Base-by-base conservation (phyloP, 148 eudicot species). In the Salicornia ramosissima region DNA sequence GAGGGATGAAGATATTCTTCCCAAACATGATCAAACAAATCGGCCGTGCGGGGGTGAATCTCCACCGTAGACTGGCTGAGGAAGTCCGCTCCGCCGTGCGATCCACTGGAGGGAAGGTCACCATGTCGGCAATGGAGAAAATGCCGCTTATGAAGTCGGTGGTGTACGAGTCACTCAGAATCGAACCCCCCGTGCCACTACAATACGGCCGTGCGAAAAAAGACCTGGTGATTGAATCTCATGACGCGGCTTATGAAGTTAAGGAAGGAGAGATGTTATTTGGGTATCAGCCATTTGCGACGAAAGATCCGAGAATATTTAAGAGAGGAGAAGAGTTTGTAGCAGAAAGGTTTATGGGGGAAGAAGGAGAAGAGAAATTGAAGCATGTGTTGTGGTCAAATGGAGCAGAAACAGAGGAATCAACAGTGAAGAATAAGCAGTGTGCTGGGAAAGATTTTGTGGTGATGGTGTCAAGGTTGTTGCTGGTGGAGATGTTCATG, bases 381-480 rank as follows among this genome's bases (percentile, higher is more conserved):
- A 81, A 55, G 71, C 83, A 94, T 65, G 98, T 94, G 39, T 24
- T 90, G 12, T 94, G 98, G 98, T 88, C 96, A 0, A 94, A 94
- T 25, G 98, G 98, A 0, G 90, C 88, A 65, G 98, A 94, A 67
- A 83, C 79, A 2, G 85, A 72, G 72, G 67, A 53, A 22, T 83
- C 98, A 25, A 83, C 81, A 3, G 65, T 81, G 3, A 56, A 79
- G 14, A 86, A 94, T 26, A 94, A 94, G 77, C 98, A 94, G 74
- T 94, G 98, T 29, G 96, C 88, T n/a, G 98, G 98, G 0, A 93
- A 93, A 70, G 95, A 93, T 57, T 93, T 93, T 30, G 96, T 90
- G 42, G 92, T 90, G 49, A 15, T 94, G 80, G 76, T 83, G 3
- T 58, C 90, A 33, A 83, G 98, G 83, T 64, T 93, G 74, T 58